Evolutionary conservation across 106 monocot species (phyloP).

Genomic region (Triglochin maritima): DNA sequence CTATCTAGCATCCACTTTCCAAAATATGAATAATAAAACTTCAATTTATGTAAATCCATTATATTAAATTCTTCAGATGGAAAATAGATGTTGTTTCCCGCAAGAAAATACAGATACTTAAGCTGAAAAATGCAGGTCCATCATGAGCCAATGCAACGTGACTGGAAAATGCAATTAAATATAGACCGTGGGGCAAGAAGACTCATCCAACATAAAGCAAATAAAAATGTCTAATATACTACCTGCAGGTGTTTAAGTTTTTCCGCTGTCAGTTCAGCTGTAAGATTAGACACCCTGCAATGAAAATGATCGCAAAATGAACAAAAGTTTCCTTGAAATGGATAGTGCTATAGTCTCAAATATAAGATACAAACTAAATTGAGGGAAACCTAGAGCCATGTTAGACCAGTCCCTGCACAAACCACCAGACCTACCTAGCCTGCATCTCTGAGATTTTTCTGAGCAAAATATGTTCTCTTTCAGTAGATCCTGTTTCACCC

Average conservation of each 20-base stretch:
- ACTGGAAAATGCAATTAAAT: too few species aligned
- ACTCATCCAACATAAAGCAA: too few species aligned
- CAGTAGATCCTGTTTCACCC: constrained; percentile 42
- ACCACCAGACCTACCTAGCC: constrained; percentile 35
- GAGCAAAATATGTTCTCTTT: constrained; percentile 78
- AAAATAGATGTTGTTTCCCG: too few species aligned
- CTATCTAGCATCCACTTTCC: too few species aligned
- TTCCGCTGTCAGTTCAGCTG: constrained; percentile 51
- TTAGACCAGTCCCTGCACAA: not conserved
- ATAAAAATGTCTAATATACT: not conserved
- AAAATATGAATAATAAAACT: too few species aligned
- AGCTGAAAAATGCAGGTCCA: too few species aligned
- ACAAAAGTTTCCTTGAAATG: not conserved
- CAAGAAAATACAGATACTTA: too few species aligned
- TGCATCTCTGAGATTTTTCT: constrained; percentile 74
- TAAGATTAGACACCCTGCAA: constrained; percentile 49
- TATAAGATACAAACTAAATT: not conserved
- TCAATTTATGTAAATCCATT: too few species aligned
- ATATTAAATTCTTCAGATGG: too few species aligned
- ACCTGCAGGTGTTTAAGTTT: constrained; percentile 55
- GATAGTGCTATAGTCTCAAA: not conserved
- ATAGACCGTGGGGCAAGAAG: too few species aligned
- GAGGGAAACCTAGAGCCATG: not conserved
- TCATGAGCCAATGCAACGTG: too few species aligned
- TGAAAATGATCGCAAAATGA: not conserved